phyloP scores from a whole-genome alignment of 495 filamentous ascomycete genomes.

The Neurospora intermedia region DNA sequence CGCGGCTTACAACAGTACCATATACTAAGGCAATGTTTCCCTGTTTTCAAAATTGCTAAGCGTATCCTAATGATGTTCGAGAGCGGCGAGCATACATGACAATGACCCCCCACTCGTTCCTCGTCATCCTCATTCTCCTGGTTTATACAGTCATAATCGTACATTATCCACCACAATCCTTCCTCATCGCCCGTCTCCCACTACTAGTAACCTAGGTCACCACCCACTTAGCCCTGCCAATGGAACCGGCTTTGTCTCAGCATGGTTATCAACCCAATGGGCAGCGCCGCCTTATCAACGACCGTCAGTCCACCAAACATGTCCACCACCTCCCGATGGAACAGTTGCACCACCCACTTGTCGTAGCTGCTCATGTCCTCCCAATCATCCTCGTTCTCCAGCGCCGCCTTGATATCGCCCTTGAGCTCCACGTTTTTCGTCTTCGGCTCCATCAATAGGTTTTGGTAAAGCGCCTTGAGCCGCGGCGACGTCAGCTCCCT shows the following conservation, averaged over 20 bases:
- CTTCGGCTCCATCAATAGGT: constrained; percentile 7
- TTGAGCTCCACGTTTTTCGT: background rate
- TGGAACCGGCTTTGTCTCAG: constrained; percentile 23
- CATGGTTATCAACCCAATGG: constrained; percentile 41
- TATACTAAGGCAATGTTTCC: background rate
- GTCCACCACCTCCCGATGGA: constrained; percentile 37
- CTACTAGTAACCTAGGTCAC: background rate
- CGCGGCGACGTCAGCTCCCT: constrained; percentile 28
- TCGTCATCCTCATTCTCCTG: background rate
- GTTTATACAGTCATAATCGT: background rate
- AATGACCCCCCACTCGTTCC: background rate
- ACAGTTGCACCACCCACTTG: constrained; percentile 41
- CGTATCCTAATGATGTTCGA: background rate
- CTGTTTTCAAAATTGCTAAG: background rate
- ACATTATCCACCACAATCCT: background rate
- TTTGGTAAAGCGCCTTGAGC: constrained; percentile 3
- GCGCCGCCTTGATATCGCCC: constrained; percentile 10
- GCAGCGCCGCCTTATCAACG: constrained; percentile 43
- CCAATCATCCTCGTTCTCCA: constrained; percentile 6
- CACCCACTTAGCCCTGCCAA: constrained; percentile 15
- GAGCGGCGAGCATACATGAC: background rate
- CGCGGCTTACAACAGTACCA: background rate
- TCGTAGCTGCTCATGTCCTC: constrained; percentile 22
- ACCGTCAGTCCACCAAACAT: constrained; percentile 40
- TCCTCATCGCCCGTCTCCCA: background rate